Conservation (phyloP, 371 early-diverging fungal species). For the Mortierella sp. region DNA sequence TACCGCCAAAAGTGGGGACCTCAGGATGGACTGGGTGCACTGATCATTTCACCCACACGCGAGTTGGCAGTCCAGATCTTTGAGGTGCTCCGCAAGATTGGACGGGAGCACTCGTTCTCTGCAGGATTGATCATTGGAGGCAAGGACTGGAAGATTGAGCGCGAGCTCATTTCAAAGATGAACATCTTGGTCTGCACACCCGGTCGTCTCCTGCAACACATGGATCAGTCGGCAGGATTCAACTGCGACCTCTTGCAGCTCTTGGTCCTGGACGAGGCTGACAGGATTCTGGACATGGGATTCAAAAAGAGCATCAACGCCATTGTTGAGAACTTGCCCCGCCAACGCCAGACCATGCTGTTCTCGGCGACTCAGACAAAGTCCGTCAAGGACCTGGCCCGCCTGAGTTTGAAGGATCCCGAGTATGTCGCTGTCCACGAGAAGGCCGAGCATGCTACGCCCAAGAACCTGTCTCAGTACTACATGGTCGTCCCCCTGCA, state of each 20-base stretch:
- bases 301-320: constrained; percentile 96
- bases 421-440: constrained; percentile 97
- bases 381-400: constrained; percentile 92
- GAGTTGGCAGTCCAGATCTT: constrained; percentile 99
- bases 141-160: constrained; percentile 91
- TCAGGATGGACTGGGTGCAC: constrained; percentile 90
- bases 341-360: constrained; percentile 89
- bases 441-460: constrained; percentile 84
- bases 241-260: constrained; percentile 87
- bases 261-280: constrained; percentile 99
- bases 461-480: constrained; percentile 84
- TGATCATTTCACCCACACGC: constrained; percentile 98
- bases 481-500: constrained; percentile 87
- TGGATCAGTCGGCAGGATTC: constrained; percentile 96
- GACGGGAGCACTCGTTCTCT: constrained; percentile 87
- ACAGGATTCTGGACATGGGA: constrained; percentile 95
- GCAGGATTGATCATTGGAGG: constrained; percentile 98
- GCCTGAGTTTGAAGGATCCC: constrained; percentile 90
- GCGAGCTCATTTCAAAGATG: constrained; percentile 88
- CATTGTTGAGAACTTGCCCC: constrained; percentile 93
- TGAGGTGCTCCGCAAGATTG: constrained; percentile 92
- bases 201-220: constrained; percentile 97
- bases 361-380: constrained; percentile 98
- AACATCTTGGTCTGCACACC: constrained; percentile 98
- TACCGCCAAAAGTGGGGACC: constrained; percentile 87